Percentiles rank a stretch among this genome's conserved stretches.
Evolutionary conservation across 352 stramenopile genomes (phyloP).

Genomic region (Globisporangium perplexum): DNA sequence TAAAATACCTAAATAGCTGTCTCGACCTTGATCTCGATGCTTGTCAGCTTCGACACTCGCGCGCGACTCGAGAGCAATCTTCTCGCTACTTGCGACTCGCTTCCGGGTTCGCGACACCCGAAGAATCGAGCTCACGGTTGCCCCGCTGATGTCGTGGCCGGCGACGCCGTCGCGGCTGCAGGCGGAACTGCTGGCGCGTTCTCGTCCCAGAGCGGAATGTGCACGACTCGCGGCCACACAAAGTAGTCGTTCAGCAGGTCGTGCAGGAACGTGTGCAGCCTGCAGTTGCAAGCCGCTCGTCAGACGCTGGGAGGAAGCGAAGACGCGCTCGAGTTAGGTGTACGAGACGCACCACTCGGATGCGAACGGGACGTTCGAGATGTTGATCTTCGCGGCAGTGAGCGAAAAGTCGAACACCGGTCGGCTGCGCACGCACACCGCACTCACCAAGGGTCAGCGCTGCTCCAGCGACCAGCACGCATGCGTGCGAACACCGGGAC

Average conservation of each 20-base stretch:
- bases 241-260: constrained; percentile 73
- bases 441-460: background rate
- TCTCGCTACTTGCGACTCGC: no score
- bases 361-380: constrained; percentile 73
- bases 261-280: constrained; percentile 73
- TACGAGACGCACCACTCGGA: constrained; percentile 57
- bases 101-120: no score
- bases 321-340: no score
- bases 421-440: constrained; percentile 24
- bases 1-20: no score
- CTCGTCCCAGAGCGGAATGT: constrained; percentile 70
- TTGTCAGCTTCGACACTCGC: no score
- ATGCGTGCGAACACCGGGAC: background rate
- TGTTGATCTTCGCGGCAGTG: constrained; percentile 80
- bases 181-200: constrained; percentile 6
- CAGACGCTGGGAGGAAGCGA: background rate
- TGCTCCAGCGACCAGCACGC: background rate
- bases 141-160: background rate
- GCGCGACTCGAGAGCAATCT: no score
- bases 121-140: no score
- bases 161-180: background rate
- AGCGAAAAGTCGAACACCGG: constrained; percentile 74
- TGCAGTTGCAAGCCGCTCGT: constrained; percentile 4
- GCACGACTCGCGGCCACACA: constrained; percentile 66
- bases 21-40: no score